Conservation (phyloP, 1,139 yeast species). For the Petasospora rhodanensis region DNA sequence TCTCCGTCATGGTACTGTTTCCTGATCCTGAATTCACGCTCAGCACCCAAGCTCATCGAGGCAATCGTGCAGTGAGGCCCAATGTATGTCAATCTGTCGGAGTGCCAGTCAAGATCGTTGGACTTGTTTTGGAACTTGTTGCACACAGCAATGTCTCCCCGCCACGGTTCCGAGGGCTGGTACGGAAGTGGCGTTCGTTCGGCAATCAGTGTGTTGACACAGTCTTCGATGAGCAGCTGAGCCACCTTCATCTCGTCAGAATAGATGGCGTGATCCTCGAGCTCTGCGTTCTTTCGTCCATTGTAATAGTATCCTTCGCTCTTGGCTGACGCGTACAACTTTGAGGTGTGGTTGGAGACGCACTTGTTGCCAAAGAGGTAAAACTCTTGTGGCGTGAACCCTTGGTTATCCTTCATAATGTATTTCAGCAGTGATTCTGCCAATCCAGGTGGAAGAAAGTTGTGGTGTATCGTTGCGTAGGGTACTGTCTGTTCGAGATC, state of each 20-base stretch:
- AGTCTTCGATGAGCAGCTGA: slow-evolving; percentile 38
- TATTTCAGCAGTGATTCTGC: slow-evolving; percentile 41
- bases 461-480: slow-evolving; percentile 45
- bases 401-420: slow-evolving; percentile 36
- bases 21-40: slow-evolving; percentile 58
- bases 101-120: slow-evolving; percentile 64
- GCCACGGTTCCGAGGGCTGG: slow-evolving; percentile 42
- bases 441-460: slow-evolving; percentile 46
- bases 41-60: slow-evolving; percentile 61
- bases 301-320: slow-evolving; percentile 33
- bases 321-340: slow-evolving; percentile 23
- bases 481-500: slow-evolving; percentile 41
- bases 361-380: slow-evolving; percentile 59
- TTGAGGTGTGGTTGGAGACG: slow-evolving; percentile 46
- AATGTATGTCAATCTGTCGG: slow-evolving; percentile 62
- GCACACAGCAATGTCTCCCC: slow-evolving; percentile 47
- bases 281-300: slow-evolving; percentile 28
- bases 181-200: slow-evolving; percentile 28
- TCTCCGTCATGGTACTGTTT: slow-evolving; percentile 29
- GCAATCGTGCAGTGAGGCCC: slow-evolving; percentile 70
- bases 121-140: slow-evolving; percentile 48
- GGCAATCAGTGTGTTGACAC: slow-evolving; percentile 36
- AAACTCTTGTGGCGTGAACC: slow-evolving; percentile 42
- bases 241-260: slow-evolving; percentile 38
- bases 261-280: slow-evolving; percentile 28